phyloP scores from a whole-genome alignment of 257 asterid species.

The Oldenlandia corymbosa region DNA sequence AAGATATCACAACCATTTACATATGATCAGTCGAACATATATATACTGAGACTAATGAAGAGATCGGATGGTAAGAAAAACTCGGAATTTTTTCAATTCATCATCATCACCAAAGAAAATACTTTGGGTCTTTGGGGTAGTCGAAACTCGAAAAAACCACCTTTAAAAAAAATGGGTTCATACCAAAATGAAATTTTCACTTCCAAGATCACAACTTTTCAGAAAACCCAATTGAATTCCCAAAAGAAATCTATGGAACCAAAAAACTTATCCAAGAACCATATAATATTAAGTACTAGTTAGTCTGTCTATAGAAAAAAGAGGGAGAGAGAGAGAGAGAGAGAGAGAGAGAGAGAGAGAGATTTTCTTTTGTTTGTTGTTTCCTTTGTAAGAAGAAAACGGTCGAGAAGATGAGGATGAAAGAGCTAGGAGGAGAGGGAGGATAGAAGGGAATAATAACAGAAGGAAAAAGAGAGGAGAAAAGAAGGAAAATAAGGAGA shows the following conservation, averaged over 20 bases:
- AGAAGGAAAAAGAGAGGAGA: slow-evolving; percentile 14
- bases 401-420: no score
- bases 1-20: not conserved
- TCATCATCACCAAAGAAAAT: no score
- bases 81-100: no score
- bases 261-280: not conserved
- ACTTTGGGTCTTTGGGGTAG: no score
- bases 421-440: no score
- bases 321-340: not conserved
- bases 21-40: not conserved
- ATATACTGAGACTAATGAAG: not conserved
- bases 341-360: slow-evolving; percentile 10
- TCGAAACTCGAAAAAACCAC: not conserved
- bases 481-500: slow-evolving; percentile 24
- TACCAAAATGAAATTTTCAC: not conserved
- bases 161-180: not conserved
- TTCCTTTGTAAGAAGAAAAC: no score
- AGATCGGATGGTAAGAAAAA: no score
- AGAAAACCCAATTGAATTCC: not conserved
- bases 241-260: not conserved
- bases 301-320: not conserved
- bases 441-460: not conserved
- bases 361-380: no score
- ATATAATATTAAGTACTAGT: not conserved
- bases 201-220: not conserved